Evolutionary conservation across 441 rosid genomes (phyloP).

Genomic region (Capsella rubella): DNA sequence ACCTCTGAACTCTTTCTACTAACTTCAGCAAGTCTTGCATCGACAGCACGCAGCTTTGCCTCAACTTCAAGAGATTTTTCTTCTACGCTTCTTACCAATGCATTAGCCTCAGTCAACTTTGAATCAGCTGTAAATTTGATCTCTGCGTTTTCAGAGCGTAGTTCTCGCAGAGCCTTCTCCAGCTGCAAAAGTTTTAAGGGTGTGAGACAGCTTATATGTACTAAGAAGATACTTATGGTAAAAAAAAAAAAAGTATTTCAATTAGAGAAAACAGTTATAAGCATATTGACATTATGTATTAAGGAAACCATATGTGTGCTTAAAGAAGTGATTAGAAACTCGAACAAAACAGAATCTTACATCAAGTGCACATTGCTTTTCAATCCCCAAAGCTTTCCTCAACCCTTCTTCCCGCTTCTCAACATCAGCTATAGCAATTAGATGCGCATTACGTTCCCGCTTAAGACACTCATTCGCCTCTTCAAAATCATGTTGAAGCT

Average conservation of each 20-base stretch:
- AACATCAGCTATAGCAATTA: slow-evolving; percentile 70
- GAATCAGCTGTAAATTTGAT: slow-evolving; percentile 92
- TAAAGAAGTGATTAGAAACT: background rate
- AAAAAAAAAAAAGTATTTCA: too few relatives aligned
- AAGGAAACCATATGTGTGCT: too few relatives aligned
- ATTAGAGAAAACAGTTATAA: too few relatives aligned
- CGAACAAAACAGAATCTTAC: slow-evolving; percentile 54
- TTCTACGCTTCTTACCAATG: slow-evolving; percentile 75
- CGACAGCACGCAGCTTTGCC: slow-evolving; percentile 79
- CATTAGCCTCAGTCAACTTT: slow-evolving; percentile 87
- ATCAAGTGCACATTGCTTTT: slow-evolving; percentile 90
- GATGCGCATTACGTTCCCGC: slow-evolving; percentile 78
- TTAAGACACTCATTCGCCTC: slow-evolving; percentile 68
- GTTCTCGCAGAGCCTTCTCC: slow-evolving; percentile 83
- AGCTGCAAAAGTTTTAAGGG: slow-evolving; percentile 55
- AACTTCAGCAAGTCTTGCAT: slow-evolving; percentile 95
- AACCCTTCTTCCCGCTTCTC: slow-evolving; percentile 85
- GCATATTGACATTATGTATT: too few relatives aligned
- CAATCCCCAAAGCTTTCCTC: slow-evolving; percentile 88
- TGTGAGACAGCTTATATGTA: background rate
- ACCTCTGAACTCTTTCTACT: slow-evolving; percentile 85
- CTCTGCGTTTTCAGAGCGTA: slow-evolving; percentile 90
- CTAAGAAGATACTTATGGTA: background rate
- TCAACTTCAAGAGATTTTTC: slow-evolving; percentile 90
- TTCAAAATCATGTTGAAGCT: slow-evolving; percentile 59